phyloP scores from a whole-genome alignment of 768 basidiomycete genomes.

The Cystofilobasidium bisporidii region DNA sequence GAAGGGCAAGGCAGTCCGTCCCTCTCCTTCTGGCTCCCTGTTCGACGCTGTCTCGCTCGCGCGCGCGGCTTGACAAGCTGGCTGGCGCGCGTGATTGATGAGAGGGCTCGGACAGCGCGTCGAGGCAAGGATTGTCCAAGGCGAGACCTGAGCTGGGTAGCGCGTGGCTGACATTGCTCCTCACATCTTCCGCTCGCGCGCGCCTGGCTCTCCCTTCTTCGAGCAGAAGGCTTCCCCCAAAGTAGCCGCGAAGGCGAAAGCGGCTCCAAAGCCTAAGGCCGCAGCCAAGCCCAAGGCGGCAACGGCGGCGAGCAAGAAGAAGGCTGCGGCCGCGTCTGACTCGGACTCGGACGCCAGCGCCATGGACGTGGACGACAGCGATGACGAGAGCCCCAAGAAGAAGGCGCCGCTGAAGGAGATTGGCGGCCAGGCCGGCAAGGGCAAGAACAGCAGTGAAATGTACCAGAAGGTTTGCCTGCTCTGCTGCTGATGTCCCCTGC shows the following conservation, averaged over 20 bases:
- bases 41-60: no score
- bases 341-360: conserved; percentile 41
- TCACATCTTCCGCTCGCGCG: no score
- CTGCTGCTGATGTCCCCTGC: not conserved
- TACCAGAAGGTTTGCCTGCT: conserved; percentile 63
- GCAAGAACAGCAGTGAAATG: conserved; percentile 78
- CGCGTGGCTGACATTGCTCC: no score
- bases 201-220: no score
- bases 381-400: conserved; percentile 23
- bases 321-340: conserved; percentile 46
- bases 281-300: conserved; percentile 40
- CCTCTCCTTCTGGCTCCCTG: no score
- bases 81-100: no score
- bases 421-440: conserved; percentile 41
- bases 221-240: conserved; percentile 6
- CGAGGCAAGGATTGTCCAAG: no score
- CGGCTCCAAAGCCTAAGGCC: conserved; percentile 20
- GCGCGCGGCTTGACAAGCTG: no score
- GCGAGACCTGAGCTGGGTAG: no score
- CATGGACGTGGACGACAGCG: conserved; percentile 43
- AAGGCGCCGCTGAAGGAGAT: conserved; percentile 28
- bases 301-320: conserved; percentile 45
- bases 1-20: conserved; percentile 7
- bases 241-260: conserved; percentile 10
- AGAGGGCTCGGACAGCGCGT: no score